Conservation (phyloP, 208 protist genomes). For the Trypanosoma rangeli region DNA sequence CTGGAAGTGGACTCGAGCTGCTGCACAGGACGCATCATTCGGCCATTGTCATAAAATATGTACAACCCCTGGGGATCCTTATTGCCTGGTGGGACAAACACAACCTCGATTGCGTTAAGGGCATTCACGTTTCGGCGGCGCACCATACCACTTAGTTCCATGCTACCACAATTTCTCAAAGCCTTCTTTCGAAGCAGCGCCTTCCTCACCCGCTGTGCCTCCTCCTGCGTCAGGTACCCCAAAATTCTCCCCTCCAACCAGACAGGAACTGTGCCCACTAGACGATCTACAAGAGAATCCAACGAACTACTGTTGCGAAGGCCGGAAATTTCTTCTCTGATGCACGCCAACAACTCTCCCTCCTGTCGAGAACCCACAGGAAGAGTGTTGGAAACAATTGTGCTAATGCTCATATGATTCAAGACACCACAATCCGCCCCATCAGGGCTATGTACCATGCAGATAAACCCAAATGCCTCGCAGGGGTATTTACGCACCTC, state of each 20-base stretch:
- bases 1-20: constrained; percentile 54
- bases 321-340: constrained; percentile 42
- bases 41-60: constrained; percentile 90
- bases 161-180: constrained; percentile 37
- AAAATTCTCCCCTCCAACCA: constrained; percentile 92
- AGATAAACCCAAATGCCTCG: constrained; percentile 99
- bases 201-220: constrained; percentile 42
- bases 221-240: constrained; percentile 72
- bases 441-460: constrained; percentile 99
- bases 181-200: constrained; percentile 55
- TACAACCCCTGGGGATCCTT: constrained; percentile 85
- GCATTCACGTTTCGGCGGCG: constrained; percentile 48
- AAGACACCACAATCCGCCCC: constrained; percentile 99
- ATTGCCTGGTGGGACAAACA: constrained; percentile 65
- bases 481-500: constrained; percentile 98
- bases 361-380: constrained; percentile 18
- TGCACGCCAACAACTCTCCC: constrained; percentile 39
- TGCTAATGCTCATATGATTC: constrained; percentile 97
- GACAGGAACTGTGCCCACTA: constrained; percentile 80
- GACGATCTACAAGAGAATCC: constrained; percentile 40
- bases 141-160: constrained; percentile 66
- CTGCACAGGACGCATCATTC: constrained; percentile 97
- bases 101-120: constrained; percentile 77
- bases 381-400: constrained; percentile 64
- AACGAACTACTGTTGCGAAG: constrained; percentile 42